Evolutionary conservation across 139 green algal species (phyloP).

Genomic region (Chlorella sp.): DNA sequence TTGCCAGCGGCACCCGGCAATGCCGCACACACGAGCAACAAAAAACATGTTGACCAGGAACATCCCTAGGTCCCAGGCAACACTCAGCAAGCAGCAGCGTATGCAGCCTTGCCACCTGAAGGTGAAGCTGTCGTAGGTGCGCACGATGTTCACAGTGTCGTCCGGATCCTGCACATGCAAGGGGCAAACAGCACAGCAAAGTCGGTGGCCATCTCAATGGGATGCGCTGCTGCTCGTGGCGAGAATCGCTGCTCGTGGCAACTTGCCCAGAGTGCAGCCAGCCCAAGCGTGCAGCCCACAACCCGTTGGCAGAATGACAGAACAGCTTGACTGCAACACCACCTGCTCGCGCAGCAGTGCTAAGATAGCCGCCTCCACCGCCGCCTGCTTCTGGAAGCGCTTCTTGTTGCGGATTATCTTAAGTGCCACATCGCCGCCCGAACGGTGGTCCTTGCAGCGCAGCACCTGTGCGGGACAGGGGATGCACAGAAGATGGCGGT

Average conservation of each 20-base stretch:
- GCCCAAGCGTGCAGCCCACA: too few relatives aligned
- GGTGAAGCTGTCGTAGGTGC: slow-evolving; percentile 91
- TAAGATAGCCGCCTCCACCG: slow-evolving; percentile 90
- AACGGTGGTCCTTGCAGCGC: slow-evolving; percentile 62
- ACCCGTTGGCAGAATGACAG: too few relatives aligned
- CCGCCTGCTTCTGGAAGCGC: slow-evolving; percentile 88
- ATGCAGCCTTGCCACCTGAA: slow-evolving; percentile 45
- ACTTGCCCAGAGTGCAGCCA: too few relatives aligned
- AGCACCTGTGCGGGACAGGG: slow-evolving; percentile 64
- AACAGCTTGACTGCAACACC: too few relatives aligned
- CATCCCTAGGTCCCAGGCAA: too few relatives aligned
- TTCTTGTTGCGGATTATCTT: slow-evolving; percentile 99
- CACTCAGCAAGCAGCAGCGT: not conserved
- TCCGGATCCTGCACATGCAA: slow-evolving; percentile 44
- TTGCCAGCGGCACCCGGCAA: too few relatives aligned
- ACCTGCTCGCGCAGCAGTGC: slow-evolving; percentile 77
- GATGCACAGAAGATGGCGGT: not conserved
- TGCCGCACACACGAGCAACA: too few relatives aligned
- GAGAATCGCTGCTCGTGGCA: too few relatives aligned
- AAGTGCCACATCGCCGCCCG: slow-evolving; percentile 63
- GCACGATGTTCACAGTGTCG: slow-evolving; percentile 78
- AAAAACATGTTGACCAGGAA: too few relatives aligned
- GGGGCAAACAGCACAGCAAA: too few relatives aligned
- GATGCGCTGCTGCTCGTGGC: too few relatives aligned
- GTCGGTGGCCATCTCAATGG: too few relatives aligned